Percentiles rank a stretch among this genome's conserved stretches.
These are phyloP conservation scores for Umbelopsis sp. DNA, from an alignment of 192 early-diverging fungal genomes.

Conservation along the genomic window DNA sequence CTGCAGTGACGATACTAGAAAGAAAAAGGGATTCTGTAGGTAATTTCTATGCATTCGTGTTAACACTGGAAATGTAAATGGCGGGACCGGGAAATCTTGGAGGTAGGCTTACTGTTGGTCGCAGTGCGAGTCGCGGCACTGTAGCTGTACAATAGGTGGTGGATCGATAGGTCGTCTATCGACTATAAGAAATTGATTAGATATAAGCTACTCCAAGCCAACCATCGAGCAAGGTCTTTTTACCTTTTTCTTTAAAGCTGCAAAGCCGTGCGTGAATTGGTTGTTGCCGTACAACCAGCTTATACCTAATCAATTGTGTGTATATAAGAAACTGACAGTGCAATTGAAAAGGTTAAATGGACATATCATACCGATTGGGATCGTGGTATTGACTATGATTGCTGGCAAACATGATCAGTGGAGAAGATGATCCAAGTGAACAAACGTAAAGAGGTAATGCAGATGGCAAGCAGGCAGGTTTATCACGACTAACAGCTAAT, in stretches of 20 bases:
- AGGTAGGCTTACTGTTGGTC: not conserved
- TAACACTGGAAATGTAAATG: too few species aligned
- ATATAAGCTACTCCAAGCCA: not conserved
- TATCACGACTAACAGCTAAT: not conserved
- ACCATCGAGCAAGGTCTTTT: too few species aligned
- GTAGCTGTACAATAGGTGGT: conserved; percentile 34
- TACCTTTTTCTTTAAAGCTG: conserved; percentile 21
- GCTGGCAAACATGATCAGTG: too few species aligned
- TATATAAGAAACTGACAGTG: too few species aligned
- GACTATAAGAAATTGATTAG: not conserved
- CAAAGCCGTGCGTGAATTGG: conserved; percentile 11
- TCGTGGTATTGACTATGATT: too few species aligned
- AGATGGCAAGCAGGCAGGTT: too few species aligned
- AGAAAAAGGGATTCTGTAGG: conserved; percentile 42
- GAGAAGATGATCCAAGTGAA: too few species aligned
- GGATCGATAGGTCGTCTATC: conserved; percentile 40
- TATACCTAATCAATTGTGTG: not conserved
- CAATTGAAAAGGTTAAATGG: too few species aligned
- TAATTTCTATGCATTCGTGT: conserved; percentile 23
- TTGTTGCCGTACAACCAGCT: conserved; percentile 5
- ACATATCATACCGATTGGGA: too few species aligned
- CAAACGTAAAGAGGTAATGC: too few species aligned
- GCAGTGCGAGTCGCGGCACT: conserved; percentile 8
- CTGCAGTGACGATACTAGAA: conserved; percentile 24
- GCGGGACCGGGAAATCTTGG: too few species aligned